A percentile compares a stretch with the other conserved stretches of the same genome.
phyloP scores from a whole-genome alignment of 805 yeast genomes.

The Lipomyces starkeyi region DNA sequence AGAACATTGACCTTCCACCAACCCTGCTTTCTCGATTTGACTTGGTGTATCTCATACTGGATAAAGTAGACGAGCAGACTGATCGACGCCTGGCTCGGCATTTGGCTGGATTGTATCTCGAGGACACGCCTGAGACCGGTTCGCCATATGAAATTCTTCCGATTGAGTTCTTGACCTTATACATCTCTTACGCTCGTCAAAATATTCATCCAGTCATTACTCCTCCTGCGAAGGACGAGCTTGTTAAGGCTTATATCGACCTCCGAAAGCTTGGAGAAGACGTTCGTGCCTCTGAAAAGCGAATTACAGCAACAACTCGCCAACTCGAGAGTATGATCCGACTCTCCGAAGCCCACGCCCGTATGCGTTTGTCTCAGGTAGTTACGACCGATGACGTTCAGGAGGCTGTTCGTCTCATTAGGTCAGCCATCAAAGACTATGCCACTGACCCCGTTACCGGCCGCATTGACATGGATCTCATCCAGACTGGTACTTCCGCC shows the following conservation, averaged over 20 bases:
- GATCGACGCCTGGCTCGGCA: conserved; percentile 91
- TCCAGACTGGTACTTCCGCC: conserved; percentile 92
- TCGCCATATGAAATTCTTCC: conserved; percentile 74
- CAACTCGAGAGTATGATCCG: conserved; percentile 96
- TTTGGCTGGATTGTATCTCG: conserved; percentile 88
- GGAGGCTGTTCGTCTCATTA: conserved; percentile 92
- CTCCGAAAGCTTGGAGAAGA: conserved; percentile 96
- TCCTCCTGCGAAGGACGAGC: conserved; percentile 77
- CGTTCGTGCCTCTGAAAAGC: conserved; percentile 77
- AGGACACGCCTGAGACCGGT: conserved; percentile 80
- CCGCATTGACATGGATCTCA: conserved; percentile 94
- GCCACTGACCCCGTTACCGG: conserved; percentile 99
- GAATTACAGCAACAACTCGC: conserved; percentile 97
- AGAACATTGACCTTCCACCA: conserved; percentile 95
- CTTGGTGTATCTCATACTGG: conserved; percentile 87
- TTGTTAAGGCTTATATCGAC: conserved; percentile 86
- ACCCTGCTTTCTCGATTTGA: conserved; percentile 95
- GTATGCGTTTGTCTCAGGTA: conserved; percentile 76
- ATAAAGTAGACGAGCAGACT: conserved; percentile 83
- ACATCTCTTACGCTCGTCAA: conserved; percentile 94
- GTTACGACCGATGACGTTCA: conserved; percentile 84
- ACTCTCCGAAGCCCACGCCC: conserved; percentile 94
- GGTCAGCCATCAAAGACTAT: conserved; percentile 93
- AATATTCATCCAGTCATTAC: conserved; percentile 80
- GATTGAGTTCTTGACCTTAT: conserved; percentile 82